Evolutionary conservation across 306 rosid species (phyloP), one percentile per base, ranked within the genome.

Genomic region (Astragalus membranaceus): DNA sequence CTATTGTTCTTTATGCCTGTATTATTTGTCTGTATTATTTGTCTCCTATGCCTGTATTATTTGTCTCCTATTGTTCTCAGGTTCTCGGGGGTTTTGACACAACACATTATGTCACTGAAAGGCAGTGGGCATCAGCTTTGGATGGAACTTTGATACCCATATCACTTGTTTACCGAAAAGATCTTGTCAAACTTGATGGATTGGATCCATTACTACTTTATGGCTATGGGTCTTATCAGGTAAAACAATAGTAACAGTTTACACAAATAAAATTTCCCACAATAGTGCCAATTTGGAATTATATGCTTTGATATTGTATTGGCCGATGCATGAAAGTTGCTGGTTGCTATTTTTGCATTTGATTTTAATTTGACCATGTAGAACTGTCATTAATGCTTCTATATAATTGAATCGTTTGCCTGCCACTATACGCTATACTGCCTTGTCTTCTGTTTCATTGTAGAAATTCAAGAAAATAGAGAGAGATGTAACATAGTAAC

Each of bases 151-250:
- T 78, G 83, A 87, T 93, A 74, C 97, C 98, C 70, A 71, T 93
- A 48, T 90, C 98, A 76, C 80, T 93, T 81, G 92, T 83, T 77
- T 93, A 90, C 69, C 77, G 84, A 56, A 88, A 90, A 80, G 94
- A 93, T 77, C 79, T 84, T 41, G 89, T 87, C 70, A 87, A 88
- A 79, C 90, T 93, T 64, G 96, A 93, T 81, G 98, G 98, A 52
- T 87, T 90, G 42, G 92, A 90, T 77, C 94, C 98, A 39, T 82
- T 90, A 64, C 87, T 90, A 56, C 98, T 93, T 69, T 87, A 93
- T 59, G 98, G 98, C 78, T 93, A 93, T 52, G 98, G 98, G 29
- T 93, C 98, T 15, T 93, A 93, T 67, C 97, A 93, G 98, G 98
- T 90, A 90, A 68, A 46, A 78, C 48, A 48, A 35, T 46, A 59